Conservation (phyloP, 2,329 filamentous ascomycete genomes). For the Stenocarpella maydis region DNA sequence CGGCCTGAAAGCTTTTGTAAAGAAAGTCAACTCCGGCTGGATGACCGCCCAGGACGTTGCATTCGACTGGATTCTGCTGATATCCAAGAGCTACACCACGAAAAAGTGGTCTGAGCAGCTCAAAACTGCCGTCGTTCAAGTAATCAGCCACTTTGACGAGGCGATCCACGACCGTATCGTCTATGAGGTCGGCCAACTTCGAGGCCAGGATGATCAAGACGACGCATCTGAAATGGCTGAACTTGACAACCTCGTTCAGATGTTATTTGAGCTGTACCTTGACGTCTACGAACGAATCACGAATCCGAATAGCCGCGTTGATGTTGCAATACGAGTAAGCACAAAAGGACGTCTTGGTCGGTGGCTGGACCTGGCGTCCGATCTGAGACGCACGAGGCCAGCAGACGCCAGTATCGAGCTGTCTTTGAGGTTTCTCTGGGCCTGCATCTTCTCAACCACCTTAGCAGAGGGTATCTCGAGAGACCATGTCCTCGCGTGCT, state of each 20-base stretch:
- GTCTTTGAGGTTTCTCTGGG: constrained; percentile 65
- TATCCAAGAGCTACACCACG: constrained; percentile 59
- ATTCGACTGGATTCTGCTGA: constrained; percentile 63
- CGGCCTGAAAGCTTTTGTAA: constrained; percentile 61
- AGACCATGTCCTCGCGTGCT: constrained; percentile 65
- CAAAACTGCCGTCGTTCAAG: constrained; percentile 64
- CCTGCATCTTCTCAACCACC: constrained; percentile 61
- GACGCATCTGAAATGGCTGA: constrained; percentile 39
- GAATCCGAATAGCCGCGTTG: constrained; percentile 63
- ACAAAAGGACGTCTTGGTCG: constrained; percentile 59
- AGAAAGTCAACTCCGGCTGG: constrained; percentile 57
- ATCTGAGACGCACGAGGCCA: constrained; percentile 50
- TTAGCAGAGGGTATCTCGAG: constrained; percentile 60
- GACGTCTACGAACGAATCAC: constrained; percentile 68
- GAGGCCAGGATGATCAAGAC: not conserved
- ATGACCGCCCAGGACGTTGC: constrained; percentile 64
- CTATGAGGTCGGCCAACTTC: constrained; percentile 49
- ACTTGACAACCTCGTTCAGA: constrained; percentile 59
- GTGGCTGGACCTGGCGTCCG: constrained; percentile 61
- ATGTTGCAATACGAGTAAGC: constrained; percentile 56
- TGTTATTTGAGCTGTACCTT: constrained; percentile 69
- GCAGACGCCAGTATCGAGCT: constrained; percentile 49
- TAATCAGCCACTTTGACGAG: constrained; percentile 63
- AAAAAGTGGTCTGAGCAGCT: constrained; percentile 66
- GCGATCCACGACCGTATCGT: constrained; percentile 57